Percentiles rank a stretch among this genome's conserved stretches.
These are phyloP conservation scores for Boletales sp. DNA, from an alignment of 768 basidiomycete genomes.

Conservation along the genomic window DNA sequence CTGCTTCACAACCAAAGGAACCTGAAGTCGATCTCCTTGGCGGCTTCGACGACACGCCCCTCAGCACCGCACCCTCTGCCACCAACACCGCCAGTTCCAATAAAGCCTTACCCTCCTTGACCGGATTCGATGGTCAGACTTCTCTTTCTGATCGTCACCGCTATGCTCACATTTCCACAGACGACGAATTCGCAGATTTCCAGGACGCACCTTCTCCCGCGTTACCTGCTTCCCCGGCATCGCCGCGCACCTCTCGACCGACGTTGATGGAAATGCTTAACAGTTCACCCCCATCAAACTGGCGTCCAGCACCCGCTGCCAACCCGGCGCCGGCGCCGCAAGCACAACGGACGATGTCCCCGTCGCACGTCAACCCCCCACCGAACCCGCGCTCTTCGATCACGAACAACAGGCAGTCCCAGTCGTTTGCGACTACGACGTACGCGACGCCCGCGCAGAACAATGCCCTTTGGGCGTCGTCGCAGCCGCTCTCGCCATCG, in stretches of 20 bases:
- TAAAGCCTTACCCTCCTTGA: conserved; percentile 30
- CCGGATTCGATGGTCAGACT: conserved; percentile 27
- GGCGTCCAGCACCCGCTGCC: conserved; percentile 6
- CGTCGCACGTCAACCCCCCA: conserved; percentile 25
- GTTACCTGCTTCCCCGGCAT: conserved; percentile 32
- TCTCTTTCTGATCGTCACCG: background rate
- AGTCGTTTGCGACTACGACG: conserved; percentile 7
- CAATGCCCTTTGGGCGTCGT: conserved; percentile 18
- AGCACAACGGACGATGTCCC: conserved; percentile 13
- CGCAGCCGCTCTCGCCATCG: conserved; percentile 28
- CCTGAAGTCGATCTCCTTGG: conserved; percentile 73
- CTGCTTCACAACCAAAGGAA: conserved; percentile 40
- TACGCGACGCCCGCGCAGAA: conserved; percentile 17
- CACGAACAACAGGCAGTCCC: conserved; percentile 21
- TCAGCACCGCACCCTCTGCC: conserved; percentile 18
- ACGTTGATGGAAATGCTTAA: conserved; percentile 51
- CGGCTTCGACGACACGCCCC: conserved; percentile 61
- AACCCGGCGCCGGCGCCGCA: conserved; percentile 10
- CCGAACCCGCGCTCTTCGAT: conserved; percentile 26
- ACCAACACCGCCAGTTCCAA: conserved; percentile 18
- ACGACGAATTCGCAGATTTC: conserved; percentile 87
- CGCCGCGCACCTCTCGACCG: conserved; percentile 31
- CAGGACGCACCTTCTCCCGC: conserved; percentile 60
- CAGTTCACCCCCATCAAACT: conserved; percentile 26
- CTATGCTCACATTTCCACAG: conserved; percentile 31